phyloP scores from a whole-genome alignment of 2,329 filamentous ascomycete genomes.

The Fusarium euwallaceae region DNA sequence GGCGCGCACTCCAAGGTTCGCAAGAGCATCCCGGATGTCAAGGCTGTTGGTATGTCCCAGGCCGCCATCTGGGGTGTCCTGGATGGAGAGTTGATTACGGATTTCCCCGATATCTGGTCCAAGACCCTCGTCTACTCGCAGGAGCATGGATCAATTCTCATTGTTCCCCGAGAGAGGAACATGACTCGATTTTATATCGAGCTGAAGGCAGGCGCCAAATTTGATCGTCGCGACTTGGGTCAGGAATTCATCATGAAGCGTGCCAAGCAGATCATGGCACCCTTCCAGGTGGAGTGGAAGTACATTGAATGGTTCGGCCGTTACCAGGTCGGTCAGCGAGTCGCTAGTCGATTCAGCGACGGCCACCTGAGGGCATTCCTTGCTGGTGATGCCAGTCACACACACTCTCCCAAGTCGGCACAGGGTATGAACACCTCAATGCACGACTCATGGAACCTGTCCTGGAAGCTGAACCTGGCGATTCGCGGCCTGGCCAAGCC shows the following conservation, averaged over 20 bases:
- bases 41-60: conserved; percentile 68
- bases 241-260: conserved; percentile 79
- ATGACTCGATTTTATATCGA: conserved; percentile 76
- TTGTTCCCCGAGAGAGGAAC: conserved; percentile 79
- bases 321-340: conserved; percentile 78
- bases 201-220: conserved; percentile 61
- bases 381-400: conserved; percentile 78
- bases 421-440: conserved; percentile 76
- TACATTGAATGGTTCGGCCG: conserved; percentile 79
- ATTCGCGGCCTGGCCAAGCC: conserved; percentile 69
- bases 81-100: conserved; percentile 77
- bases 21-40: conserved; percentile 69
- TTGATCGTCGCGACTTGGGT: conserved; percentile 58
- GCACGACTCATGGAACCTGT: conserved; percentile 72
- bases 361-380: conserved; percentile 74
- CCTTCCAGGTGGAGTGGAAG: conserved; percentile 69
- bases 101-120: conserved; percentile 82
- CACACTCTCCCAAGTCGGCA: conserved; percentile 78
- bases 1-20: conserved; percentile 80
- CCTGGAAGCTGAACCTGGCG: conserved; percentile 65
- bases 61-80: conserved; percentile 76
- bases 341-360: conserved; percentile 78
- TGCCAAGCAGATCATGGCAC: conserved; percentile 71
- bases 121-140: conserved; percentile 79
- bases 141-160: conserved; percentile 76